Evolutionary conservation across 2,329 filamentous ascomycete genomes (phyloP).

Genomic region (Aspergillus felis): DNA sequence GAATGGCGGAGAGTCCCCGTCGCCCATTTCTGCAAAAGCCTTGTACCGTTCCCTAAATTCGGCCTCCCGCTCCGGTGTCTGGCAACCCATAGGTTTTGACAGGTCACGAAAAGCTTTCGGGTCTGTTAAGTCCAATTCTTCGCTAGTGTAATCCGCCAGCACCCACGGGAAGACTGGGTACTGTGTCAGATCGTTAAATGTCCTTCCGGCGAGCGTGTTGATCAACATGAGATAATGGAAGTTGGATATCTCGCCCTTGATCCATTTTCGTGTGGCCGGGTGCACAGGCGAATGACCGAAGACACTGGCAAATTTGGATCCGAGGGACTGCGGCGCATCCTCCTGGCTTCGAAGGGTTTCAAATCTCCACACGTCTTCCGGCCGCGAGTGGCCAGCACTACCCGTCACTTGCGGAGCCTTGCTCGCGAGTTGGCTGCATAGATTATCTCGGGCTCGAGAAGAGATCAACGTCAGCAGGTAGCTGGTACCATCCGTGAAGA

Average conservation of each 20-base stretch:
- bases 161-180: conserved; percentile 99
- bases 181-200: conserved; percentile 96
- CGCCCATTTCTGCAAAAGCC: conserved; percentile 85
- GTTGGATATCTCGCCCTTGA: conserved; percentile 92
- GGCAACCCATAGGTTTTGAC: conserved; percentile 93
- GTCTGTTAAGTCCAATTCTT: conserved; percentile 81
- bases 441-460: conserved; percentile 67
- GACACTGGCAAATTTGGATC: conserved; percentile 85
- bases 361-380: conserved; percentile 87
- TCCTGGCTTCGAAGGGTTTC: conserved; percentile 72
- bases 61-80: conserved; percentile 68
- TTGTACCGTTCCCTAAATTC: conserved; percentile 82
- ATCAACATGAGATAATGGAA: conserved; percentile 99
- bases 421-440: conserved; percentile 69
- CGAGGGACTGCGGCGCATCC: conserved; percentile 63
- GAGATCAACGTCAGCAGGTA: conserved; percentile 86
- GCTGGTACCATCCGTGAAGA: conserved; percentile 94
- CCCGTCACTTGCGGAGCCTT: conserved; percentile 79
- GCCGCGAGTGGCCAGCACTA: conserved; percentile 64
- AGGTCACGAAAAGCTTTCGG: conserved; percentile 84
- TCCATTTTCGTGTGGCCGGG: conserved; percentile 83
- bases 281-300: conserved; percentile 81
- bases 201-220: conserved; percentile 94
- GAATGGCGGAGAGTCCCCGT: conserved; percentile 70
- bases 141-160: conserved; percentile 89